Percentiles rank a stretch among this genome's conserved stretches.
Conservation (phyloP, 83 land plant genomes). For the Diphasiastrum complanatum region DNA sequence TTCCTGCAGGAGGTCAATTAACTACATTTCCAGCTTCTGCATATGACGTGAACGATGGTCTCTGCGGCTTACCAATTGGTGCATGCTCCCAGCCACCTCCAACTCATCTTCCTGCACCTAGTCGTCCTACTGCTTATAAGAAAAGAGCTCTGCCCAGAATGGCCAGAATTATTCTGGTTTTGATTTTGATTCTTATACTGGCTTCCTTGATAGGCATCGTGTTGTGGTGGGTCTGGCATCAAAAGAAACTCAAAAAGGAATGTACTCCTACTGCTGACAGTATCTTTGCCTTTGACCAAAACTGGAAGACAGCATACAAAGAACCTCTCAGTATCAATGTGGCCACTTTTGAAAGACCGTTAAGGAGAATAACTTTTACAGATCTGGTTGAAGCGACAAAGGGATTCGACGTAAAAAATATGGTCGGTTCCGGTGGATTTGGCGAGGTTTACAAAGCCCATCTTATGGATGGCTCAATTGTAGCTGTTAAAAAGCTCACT, state of each 20-base stretch:
- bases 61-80: conserved; percentile 67
- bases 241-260: too few species aligned
- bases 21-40: conserved; percentile 64
- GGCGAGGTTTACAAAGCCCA: conserved; percentile 80
- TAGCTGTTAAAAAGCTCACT: conserved; percentile 80
- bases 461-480: conserved; percentile 61
- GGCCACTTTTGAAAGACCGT: conserved; percentile 74
- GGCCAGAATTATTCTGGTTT: too few species aligned
- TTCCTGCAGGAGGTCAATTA: conserved; percentile 70
- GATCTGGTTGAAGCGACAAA: conserved; percentile 76
- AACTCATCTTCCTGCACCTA: conserved; percentile 12
- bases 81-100: conserved; percentile 17
- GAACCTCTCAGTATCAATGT: conserved; percentile 83
- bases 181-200: too few species aligned
- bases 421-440: conserved; percentile 72
- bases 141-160: neutral
- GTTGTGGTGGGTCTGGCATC: too few species aligned
- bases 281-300: conserved; percentile 37
- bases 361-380: conserved; percentile 69
- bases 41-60: conserved; percentile 66
- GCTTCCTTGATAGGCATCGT: too few species aligned
- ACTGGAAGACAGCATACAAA: conserved; percentile 70
- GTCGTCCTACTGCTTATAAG: conserved; percentile 30
- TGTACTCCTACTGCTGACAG: conserved; percentile 47
- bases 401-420: conserved; percentile 65